Percentiles rank a stretch among this genome's conserved stretches.
These are phyloP conservation scores for Sporothrix mexicana DNA, from an alignment of 2,329 filamentous ascomycete species.

Conservation along the genomic window DNA sequence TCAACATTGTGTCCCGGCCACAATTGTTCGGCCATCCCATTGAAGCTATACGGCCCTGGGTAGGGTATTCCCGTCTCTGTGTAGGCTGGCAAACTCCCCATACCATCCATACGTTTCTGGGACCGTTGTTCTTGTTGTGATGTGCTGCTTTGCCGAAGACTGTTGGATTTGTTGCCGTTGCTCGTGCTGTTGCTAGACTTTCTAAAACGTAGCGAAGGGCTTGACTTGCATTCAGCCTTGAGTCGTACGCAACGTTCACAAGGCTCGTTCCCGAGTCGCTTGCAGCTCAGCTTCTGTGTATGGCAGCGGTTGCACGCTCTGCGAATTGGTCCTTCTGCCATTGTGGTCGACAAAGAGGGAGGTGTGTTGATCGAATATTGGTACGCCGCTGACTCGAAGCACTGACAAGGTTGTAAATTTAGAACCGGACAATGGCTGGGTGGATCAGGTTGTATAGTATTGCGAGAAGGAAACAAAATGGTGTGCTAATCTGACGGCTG, in stretches of 20 bases:
- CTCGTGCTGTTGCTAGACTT: conserved; percentile 37
- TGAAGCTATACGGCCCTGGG: conserved; percentile 32
- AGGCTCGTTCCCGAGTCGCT: conserved; percentile 48
- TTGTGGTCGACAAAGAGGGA: not conserved
- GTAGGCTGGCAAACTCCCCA: not conserved
- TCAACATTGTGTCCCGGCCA: conserved; percentile 30
- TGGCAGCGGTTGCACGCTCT: conserved; percentile 57
- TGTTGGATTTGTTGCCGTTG: conserved; percentile 30
- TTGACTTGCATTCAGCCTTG: conserved; percentile 52
- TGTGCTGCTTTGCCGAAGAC: conserved; percentile 9
- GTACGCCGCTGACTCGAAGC: not conserved
- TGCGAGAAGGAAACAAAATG: too few relatives aligned
- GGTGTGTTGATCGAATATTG: not conserved
- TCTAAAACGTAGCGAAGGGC: conserved; percentile 46
- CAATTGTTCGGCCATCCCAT: conserved; percentile 31
- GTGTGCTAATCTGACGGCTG: not conserved
- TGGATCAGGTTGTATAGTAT: too few relatives aligned
- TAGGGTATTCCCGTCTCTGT: conserved; percentile 2
- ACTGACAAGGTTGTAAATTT: not conserved
- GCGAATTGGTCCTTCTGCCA: conserved; percentile 41
- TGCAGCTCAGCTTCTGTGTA: conserved; percentile 54
- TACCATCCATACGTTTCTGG: not conserved
- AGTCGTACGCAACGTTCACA: conserved; percentile 53
- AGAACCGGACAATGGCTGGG: too few relatives aligned
- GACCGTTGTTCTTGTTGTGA: not conserved